Percentiles rank a stretch among this genome's conserved stretches.
Conservation (phyloP, 305 asterid species). For the Solanum hybrid region DNA sequence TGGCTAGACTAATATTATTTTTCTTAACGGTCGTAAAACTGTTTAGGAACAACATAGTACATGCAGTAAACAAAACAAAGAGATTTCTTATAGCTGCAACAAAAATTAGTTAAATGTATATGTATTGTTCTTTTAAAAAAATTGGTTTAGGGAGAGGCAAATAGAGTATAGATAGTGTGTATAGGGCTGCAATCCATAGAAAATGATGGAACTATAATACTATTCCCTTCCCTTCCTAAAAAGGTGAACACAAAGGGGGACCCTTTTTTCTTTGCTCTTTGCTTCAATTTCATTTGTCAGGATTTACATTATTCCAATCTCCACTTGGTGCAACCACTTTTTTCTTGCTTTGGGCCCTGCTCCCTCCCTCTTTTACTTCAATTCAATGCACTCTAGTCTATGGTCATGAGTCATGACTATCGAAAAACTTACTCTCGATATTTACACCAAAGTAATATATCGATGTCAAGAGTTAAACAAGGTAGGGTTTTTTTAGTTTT, state of each 20-base stretch:
- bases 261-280: not conserved
- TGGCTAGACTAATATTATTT: not conserved
- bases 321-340: constrained; percentile 23
- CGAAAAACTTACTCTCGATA: not conserved
- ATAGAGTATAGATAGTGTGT: not conserved
- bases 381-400: not conserved
- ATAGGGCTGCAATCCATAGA: constrained; percentile 16
- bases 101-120: not conserved
- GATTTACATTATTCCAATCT: constrained; percentile 22
- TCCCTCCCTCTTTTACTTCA: not conserved
- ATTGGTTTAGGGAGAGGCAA: not conserved
- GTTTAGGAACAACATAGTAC: not conserved
- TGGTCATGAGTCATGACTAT: not conserved
- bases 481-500: not conserved
- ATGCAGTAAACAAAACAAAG: not conserved
- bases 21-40: not conserved
- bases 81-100: not conserved
- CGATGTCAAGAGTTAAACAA: not conserved
- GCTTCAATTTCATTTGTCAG: constrained; percentile 26
- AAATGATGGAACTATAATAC: constrained; percentile 14
- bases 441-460: not conserved
- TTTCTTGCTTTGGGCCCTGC: constrained; percentile 8
- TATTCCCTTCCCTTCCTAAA: constrained; percentile 11
- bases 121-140: not conserved
- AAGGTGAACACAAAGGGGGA: constrained; percentile 11